phyloP scores from a whole-genome alignment of 2,329 filamentous ascomycete species.

The Dactylellina sp. region DNA sequence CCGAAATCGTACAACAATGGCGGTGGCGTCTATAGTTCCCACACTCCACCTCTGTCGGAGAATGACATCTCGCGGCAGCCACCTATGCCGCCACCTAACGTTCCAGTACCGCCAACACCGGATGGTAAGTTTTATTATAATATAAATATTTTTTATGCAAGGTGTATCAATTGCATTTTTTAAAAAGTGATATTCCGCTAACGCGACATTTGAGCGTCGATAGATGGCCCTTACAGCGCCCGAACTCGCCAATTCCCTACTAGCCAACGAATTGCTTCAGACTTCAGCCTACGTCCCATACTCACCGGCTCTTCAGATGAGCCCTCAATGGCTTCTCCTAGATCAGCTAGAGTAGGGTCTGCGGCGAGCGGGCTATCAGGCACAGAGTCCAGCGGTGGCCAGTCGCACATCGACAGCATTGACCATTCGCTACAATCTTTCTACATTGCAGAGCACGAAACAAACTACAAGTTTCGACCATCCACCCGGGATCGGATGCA shows the following conservation, averaged over 20 bases:
- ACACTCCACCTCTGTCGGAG: conserved; percentile 40
- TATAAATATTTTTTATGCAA: not conserved
- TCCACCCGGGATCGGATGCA: conserved; percentile 35
- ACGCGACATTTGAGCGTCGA: not conserved
- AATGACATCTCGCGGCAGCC: conserved; percentile 50
- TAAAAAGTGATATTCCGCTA: not conserved
- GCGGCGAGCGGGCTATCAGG: conserved; percentile 22
- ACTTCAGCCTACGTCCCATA: conserved; percentile 37
- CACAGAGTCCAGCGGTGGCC: conserved; percentile 23
- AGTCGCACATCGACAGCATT: conserved; percentile 42
- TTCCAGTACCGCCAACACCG: conserved; percentile 50
- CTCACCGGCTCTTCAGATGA: conserved; percentile 22
- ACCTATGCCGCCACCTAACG: conserved; percentile 46
- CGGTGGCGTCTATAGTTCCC: conserved; percentile 24
- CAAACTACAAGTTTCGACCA: conserved; percentile 47
- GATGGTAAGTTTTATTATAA: conserved; percentile 34
- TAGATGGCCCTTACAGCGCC: conserved; percentile 26
- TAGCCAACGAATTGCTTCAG: conserved; percentile 42
- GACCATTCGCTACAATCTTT: conserved; percentile 50
- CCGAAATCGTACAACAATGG: conserved; percentile 22
- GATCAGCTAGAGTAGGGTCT: conserved; percentile 37
- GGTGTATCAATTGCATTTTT: not conserved
- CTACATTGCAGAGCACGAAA: conserved; percentile 53
- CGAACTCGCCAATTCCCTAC: conserved; percentile 31
- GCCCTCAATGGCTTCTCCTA: conserved; percentile 29